phyloP scores from a whole-genome alignment of 1,139 yeast genomes.

The Saccharomyces hybrid region DNA sequence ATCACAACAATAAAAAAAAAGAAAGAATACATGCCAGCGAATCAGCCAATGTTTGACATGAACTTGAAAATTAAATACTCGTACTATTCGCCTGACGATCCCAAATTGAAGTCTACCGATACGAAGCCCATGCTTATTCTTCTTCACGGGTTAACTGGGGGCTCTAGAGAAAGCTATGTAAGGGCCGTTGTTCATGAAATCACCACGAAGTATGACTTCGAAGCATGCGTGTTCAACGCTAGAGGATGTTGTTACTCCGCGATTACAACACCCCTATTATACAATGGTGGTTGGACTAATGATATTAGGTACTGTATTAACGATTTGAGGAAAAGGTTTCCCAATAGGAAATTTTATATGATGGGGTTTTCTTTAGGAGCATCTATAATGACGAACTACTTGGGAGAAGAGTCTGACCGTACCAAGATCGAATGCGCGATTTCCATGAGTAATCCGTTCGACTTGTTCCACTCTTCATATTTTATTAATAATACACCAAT shows the following conservation, averaged over 20 bases:
- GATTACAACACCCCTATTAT: constrained; percentile 51
- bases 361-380: constrained; percentile 56
- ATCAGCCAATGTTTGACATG: constrained; percentile 14
- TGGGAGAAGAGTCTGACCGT: constrained; percentile 44
- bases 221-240: constrained; percentile 49
- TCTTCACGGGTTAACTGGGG: constrained; percentile 57
- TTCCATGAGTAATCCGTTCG: constrained; percentile 46
- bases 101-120: constrained; percentile 32
- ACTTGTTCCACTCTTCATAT: constrained; percentile 41
- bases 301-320: constrained; percentile 50
- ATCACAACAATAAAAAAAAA: constrained; percentile 39
- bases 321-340: constrained; percentile 40
- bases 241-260: constrained; percentile 57
- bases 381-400: constrained; percentile 46
- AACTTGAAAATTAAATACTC: constrained; percentile 13
- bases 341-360: constrained; percentile 44
- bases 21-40: constrained; percentile 12
- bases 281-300: constrained; percentile 57
- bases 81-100: constrained; percentile 30
- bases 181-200: constrained; percentile 39
- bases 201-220: constrained; percentile 37
- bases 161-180: constrained; percentile 53
- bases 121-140: constrained; percentile 46
- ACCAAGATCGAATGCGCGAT: constrained; percentile 43
- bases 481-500: constrained; percentile 38